Base-by-base conservation (phyloP, 345 rosid species). In the Cardamine chenopodiifolia region DNA sequence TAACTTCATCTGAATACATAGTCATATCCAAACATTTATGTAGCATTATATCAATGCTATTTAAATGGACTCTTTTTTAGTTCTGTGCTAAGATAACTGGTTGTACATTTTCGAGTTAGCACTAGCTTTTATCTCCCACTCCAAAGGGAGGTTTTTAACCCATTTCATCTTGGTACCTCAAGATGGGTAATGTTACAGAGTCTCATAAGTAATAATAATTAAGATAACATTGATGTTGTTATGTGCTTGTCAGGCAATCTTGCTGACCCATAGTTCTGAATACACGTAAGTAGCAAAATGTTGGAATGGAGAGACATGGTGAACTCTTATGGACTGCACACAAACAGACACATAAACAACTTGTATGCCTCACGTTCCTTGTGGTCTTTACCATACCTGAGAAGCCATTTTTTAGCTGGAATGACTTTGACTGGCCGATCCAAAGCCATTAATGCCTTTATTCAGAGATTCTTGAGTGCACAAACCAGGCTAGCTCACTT, bases 251-350 rank as follows among this genome's bases (percentile, higher is more conserved):
- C 65, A 76, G 79, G 74, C 49, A 68, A 37, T 45, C 15, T 52
- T 42, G 42, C 60, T 62, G 47, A 73, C 31, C 66, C 26, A 9
- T 1, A 62, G 64, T 67, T 68, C 14, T 54, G 69, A 62, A n/a
- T n/a, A n/a, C n/a, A n/a, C n/a, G 73, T 69, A 47, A 73, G 71
- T 56, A 81, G 69, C 50, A 83, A 82, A 76, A 91, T 88, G 87
- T 29, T 88, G 66, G 96, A 93, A 65, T 93, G 98, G 98, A 87
- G 91, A 84, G 93, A 86, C 74, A 91, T 91, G 98, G 92, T 89
- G 59, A 79, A 80, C 78, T 70, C 89, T 70, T 91, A 85, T 80
- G 96, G 97, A 58, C 86, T 93, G 60, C 94, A 89, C 64, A 80
- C 91, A 31, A 91, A 91, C 87, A 87, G 98, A 70, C 98, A 94